A percentile compares a stretch with the other conserved stretches of the same genome.
Evolutionary conservation across 148 eudicot genomes (phyloP).

Genomic region (Fallopia convolvulus): DNA sequence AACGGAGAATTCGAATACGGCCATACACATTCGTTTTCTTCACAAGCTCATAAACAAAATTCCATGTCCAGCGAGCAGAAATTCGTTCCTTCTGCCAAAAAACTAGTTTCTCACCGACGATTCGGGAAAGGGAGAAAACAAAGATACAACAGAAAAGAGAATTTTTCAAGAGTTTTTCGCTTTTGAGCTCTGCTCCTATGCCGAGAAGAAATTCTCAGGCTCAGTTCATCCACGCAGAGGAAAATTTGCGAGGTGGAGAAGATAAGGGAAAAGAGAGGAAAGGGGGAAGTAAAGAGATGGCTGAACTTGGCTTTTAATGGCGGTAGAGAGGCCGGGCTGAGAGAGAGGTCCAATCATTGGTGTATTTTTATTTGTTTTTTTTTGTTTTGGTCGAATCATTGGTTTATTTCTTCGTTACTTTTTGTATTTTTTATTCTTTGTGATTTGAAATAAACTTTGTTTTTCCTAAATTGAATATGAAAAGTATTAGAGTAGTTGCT

Average conservation of each 20-base stretch:
- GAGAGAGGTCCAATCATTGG: slow-evolving; percentile 7
- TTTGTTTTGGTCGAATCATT: neutral
- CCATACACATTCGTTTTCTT: neutral
- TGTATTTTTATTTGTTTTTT: neutral
- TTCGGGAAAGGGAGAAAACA: neutral
- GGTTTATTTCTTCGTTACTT: neutral
- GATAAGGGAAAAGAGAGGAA: slow-evolving; percentile 11
- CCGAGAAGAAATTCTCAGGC: neutral
- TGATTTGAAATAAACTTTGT: neutral
- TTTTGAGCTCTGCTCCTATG: neutral
- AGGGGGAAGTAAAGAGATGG: slow-evolving; percentile 4
- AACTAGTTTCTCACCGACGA: neutral
- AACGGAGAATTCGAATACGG: slow-evolving; percentile 10
- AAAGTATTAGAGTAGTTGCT: too few species aligned
- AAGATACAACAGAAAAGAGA: neutral
- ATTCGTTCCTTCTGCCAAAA: slow-evolving; percentile 2
- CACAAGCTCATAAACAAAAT: neutral
- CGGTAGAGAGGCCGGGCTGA: neutral
- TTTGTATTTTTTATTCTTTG: neutral
- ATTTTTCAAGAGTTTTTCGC: neutral
- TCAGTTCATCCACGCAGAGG: neutral
- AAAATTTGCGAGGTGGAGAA: neutral
- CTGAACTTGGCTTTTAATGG: slow-evolving; percentile 8
- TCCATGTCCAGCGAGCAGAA: neutral
- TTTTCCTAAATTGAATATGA: neutral